Base-by-base conservation (phyloP, 2,329 filamentous ascomycete species). In the Westerdykella sp. region DNA sequence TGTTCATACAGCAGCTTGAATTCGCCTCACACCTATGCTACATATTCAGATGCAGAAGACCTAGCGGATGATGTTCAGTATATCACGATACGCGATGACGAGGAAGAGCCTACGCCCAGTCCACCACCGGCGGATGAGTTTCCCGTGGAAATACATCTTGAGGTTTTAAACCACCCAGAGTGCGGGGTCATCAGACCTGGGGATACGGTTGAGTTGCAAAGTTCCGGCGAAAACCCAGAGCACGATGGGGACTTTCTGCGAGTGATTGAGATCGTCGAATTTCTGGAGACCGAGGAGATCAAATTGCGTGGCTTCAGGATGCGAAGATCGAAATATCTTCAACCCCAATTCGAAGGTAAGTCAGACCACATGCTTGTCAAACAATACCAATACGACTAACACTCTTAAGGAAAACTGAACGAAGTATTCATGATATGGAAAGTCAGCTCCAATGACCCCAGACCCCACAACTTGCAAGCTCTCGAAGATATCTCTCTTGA, bases 181-280 rank as follows among this genome's bases (percentile, higher is more conserved):
- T 13, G 32, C 13, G 31, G 23, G 11, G 32, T 5, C 23, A 44
- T 54, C 12, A 37, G 31, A n/a, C 25, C 36, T 1, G 50, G 50
- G 7, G 37, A 44, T 4, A 53, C 54, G 0, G 49, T 61, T 0
- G 59, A 63, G 21, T 30, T 62, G 3, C 13, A 40, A 1, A 50
- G 56, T 15, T 43, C 37, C 0, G 34, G 36, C 0, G 30, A 25
- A 6, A 18, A 48, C 1, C 36, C 31, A 1, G 32, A 53, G 2
- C 44, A 50, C 1, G 49, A 44, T 15, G 56, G 57, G 1, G 59
- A 62, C 18, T 62, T 62, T 40, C 22, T 64, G 0, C 37, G 48
- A 0, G 47, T 63, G 11, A 46, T 36, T 1, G n/a, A 30, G 2
- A 58, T 65, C 14, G 32, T 57, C 1, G 39, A 47, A 13, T 42